phyloP scores from a whole-genome alignment of 2,329 filamentous ascomycete genomes.

The Reticulascus tulasneorum region DNA sequence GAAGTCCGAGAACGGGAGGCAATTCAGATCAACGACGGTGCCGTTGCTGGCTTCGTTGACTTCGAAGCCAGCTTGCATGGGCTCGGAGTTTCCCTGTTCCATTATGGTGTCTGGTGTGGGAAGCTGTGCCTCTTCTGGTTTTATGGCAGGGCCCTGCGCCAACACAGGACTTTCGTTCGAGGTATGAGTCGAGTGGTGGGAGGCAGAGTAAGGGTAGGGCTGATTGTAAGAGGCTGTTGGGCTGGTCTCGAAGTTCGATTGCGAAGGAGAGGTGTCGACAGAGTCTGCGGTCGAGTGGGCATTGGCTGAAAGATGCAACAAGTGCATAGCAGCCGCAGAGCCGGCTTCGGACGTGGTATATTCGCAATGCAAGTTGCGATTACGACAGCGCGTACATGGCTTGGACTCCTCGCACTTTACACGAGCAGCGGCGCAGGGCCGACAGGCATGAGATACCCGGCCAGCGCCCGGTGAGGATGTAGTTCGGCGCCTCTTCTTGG shows the following conservation, averaged over 20 bases:
- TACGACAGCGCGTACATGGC: conserved; percentile 48
- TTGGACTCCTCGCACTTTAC: conserved; percentile 54
- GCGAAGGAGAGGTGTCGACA: conserved; percentile 16
- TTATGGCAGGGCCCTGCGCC: conserved; percentile 20
- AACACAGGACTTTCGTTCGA: conserved; percentile 21
- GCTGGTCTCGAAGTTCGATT: conserved; percentile 12
- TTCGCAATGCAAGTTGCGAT: conserved; percentile 42
- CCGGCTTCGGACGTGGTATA: conserved; percentile 31
- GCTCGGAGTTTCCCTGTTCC: conserved; percentile 21
- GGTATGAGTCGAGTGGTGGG: conserved; percentile 14
- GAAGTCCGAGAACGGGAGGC: conserved; percentile 45
- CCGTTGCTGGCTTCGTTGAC: conserved; percentile 5
- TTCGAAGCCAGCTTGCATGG: conserved; percentile 7
- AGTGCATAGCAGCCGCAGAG: conserved; percentile 38
- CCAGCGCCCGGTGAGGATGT: conserved; percentile 40
- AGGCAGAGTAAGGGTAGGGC: conserved; percentile 11
- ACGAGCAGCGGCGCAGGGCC: conserved; percentile 45
- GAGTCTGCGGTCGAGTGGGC: conserved; percentile 20
- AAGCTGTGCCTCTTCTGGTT: conserved; percentile 29
- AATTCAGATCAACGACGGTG: conserved; percentile 6
- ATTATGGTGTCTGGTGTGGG: conserved; percentile 28
- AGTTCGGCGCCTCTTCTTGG: conserved; percentile 43
- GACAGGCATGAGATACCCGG: conserved; percentile 50
- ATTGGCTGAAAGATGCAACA: conserved; percentile 37
- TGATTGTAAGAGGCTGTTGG: conserved; percentile 18